These are phyloP conservation scores for Diaporthe ilicicola DNA, from an alignment of 2,329 filamentous ascomycete genomes.

Conservation along the genomic window DNA sequence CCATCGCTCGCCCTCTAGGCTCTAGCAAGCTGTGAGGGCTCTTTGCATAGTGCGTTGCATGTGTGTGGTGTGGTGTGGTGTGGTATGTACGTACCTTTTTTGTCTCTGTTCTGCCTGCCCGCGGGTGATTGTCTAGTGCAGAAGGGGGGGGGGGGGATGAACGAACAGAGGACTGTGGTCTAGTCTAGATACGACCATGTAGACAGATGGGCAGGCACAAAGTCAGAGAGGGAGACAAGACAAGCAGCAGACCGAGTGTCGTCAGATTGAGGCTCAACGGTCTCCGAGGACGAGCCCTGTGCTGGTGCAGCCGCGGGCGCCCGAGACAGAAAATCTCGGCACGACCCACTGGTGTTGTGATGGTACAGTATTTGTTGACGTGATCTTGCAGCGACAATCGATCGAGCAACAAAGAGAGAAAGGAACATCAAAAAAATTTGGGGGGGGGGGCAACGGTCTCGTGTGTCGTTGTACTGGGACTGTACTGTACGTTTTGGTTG, in stretches of 20 bases:
- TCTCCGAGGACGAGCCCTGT: constrained; percentile 20
- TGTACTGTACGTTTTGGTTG: not conserved
- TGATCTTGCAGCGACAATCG: constrained; percentile 27
- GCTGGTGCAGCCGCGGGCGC: constrained; percentile 3
- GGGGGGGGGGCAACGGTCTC: not conserved
- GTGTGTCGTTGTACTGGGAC: constrained; percentile 29
- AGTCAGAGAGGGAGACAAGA: not conserved
- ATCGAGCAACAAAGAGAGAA: constrained; percentile 5
- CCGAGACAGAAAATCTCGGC: constrained; percentile 22
- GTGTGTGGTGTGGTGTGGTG: no score
- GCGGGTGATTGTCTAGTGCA: not conserved
- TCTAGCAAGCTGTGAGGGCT: constrained; percentile 2
- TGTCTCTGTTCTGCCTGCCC: not conserved
- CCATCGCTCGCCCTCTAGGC: constrained; percentile 10
- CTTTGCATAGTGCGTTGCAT: no score
- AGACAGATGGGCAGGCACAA: not conserved
- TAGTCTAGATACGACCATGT: not conserved
- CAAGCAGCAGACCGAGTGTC: constrained; percentile 7
- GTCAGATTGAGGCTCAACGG: constrained; percentile 25
- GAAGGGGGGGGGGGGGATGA: not conserved
- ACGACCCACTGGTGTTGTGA: constrained; percentile 1
- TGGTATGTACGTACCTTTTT: no score
- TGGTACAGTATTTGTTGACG: constrained; percentile 15
- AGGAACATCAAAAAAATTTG: no score
- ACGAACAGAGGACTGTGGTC: not conserved